A percentile compares a stretch with the other conserved stretches of the same genome.
These are phyloP conservation scores for Fragaria nilgerrensis DNA, from an alignment of 306 rosid species.

Conservation along the genomic window DNA sequence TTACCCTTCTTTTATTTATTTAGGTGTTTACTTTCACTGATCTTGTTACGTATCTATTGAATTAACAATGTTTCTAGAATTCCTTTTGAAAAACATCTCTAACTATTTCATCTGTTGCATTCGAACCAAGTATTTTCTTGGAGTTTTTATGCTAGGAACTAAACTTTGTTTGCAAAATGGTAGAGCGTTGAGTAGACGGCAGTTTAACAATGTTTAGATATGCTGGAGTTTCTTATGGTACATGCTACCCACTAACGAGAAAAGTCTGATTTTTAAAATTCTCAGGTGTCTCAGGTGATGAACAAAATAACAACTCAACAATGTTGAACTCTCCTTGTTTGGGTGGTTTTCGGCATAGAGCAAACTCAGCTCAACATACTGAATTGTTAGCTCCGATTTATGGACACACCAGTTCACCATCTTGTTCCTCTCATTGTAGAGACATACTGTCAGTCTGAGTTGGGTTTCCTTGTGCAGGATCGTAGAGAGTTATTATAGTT, in stretches of 20 bases:
- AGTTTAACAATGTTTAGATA: neutral
- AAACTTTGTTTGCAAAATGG: neutral
- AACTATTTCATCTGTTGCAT: neutral
- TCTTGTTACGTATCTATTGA: neutral
- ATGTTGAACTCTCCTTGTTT: too few relatives aligned
- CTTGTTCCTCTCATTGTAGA: too few relatives aligned
- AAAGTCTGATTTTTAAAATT: neutral
- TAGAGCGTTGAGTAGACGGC: neutral
- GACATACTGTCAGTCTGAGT: too few relatives aligned
- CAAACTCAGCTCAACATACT: too few relatives aligned
- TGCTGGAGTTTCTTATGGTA: neutral
- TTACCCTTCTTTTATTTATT: neutral
- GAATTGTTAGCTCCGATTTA: too few relatives aligned
- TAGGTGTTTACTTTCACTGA: neutral
- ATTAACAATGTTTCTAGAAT: neutral
- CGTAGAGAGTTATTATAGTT: too few relatives aligned
- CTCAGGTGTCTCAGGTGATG: neutral
- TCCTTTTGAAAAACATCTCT: neutral
- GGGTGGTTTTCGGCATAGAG: too few relatives aligned
- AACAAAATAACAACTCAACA: too few relatives aligned
- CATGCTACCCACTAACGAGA: neutral
- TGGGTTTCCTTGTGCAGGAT: too few relatives aligned
- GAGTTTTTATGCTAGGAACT: neutral
- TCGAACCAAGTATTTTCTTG: neutral
- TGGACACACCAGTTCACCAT: too few relatives aligned